Conservation (phyloP, 768 basidiomycete genomes). For the Rhodotorula graminis region DNA sequence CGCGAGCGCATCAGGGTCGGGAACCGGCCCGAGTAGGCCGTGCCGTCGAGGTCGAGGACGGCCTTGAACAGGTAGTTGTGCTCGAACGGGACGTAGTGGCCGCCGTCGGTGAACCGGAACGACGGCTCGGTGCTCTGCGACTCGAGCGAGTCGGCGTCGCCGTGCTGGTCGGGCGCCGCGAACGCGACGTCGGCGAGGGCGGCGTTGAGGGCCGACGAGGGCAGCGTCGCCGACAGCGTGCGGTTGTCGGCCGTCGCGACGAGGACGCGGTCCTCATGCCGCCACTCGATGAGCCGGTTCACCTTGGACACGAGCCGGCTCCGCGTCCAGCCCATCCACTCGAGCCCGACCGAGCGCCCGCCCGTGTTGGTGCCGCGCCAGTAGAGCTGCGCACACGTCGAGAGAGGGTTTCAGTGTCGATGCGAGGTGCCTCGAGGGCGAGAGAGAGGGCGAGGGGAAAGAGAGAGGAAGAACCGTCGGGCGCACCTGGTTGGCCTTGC, state of each 20-base stretch:
- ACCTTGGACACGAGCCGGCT: conserved; percentile 10
- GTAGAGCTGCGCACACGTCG: conserved; percentile 3
- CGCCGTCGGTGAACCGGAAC: conserved; percentile 6
- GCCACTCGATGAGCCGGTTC: conserved; percentile 15
- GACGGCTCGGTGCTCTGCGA: conserved; percentile 11
- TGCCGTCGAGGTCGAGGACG: conserved; percentile 20
- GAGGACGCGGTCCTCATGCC: conserved; percentile 8
- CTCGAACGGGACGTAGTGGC: not conserved
- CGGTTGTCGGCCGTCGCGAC: not conserved
- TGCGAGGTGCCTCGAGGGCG: too few species aligned
- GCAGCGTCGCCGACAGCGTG: not conserved
- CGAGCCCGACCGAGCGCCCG: conserved; percentile 5
- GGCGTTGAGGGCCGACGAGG: not conserved
- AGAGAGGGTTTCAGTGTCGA: too few species aligned
- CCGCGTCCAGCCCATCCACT: conserved; percentile 20
- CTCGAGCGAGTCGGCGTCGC: conserved; percentile 6
- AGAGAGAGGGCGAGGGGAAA: not conserved
- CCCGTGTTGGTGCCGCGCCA: conserved; percentile 30
- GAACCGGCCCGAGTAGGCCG: conserved; percentile 29
- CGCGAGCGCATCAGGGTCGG: not conserved
- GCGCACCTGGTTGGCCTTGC: conserved; percentile 18
- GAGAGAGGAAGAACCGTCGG: too few species aligned
- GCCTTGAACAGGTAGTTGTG: conserved; percentile 15
- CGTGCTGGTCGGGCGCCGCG: conserved; percentile 3
- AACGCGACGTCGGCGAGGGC: conserved; percentile 20